Conservation (phyloP, 177 flowering plant genomes). For the Vitis hybrid region DNA sequence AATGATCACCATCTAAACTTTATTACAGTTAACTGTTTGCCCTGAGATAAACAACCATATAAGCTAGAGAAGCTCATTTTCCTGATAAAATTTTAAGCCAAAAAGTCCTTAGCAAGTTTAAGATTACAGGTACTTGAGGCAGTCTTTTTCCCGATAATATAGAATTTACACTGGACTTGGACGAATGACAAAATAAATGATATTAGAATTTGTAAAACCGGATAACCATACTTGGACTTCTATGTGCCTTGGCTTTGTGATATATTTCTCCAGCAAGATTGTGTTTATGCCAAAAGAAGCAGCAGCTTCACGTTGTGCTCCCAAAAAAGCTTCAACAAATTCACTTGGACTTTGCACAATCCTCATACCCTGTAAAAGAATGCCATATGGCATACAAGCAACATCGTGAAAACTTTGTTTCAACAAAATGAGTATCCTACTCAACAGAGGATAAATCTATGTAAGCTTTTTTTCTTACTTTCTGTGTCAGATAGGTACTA, state of each 20-base stretch:
- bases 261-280: slow-evolving; percentile 90
- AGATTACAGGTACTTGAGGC: background rate
- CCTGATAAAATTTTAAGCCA: background rate
- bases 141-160: background rate
- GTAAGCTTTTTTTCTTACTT: background rate
- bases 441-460: background rate
- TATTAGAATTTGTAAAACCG: background rate
- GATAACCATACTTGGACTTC: slow-evolving; percentile 83
- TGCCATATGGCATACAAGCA: background rate
- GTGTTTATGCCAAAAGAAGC: slow-evolving; percentile 93
- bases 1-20: background rate
- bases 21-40: too few species aligned
- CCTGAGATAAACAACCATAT: background rate
- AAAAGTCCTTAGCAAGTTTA: background rate
- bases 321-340: slow-evolving; percentile 83
- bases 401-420: slow-evolving; percentile 6
- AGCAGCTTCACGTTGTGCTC: slow-evolving; percentile 97
- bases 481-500: background rate
- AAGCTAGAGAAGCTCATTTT: background rate
- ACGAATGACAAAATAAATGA: background rate
- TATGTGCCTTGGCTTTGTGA: slow-evolving; percentile 89
- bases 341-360: slow-evolving; percentile 74
- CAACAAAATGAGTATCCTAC: background rate
- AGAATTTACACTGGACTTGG: too few species aligned
- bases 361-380: slow-evolving; percentile 81